Evolutionary conservation across 2,329 filamentous ascomycete species (phyloP), one percentile per base, ranked within the genome.

Genomic region (Leptographium flavum): DNA sequence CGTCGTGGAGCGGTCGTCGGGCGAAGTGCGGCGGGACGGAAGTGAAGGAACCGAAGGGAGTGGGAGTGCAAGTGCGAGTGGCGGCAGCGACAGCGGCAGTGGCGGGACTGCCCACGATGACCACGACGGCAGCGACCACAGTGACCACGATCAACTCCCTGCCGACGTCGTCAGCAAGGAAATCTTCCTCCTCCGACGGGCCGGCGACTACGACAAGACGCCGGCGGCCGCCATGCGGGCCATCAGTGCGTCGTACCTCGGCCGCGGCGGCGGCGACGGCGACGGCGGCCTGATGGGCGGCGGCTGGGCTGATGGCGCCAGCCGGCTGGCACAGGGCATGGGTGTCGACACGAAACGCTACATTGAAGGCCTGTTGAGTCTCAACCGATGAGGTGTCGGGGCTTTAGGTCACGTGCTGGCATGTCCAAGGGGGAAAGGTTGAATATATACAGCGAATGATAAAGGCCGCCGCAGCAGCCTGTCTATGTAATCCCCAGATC

Each of bases 341-440:
- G 83, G 83, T 0, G 71, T 87, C 30, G 83, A 88, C 65, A 85
- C 83, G 27, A 72, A 79, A 59, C 74, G 73, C 57, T 87, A 87
- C 59, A 76, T 87, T 4, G 83, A 87, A 58, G 78, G 77, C 1
- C 58, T 88, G 46, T 63, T 87, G 58, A 84, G 71, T 55, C 58
- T 87, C 56, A 73, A 71, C 57, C 60, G 67, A 31, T 70, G 52
- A 21, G 14, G 11, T 14, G 21, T 25, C 27, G 27, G 5, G 5
- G 13, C 13, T 7, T 11, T 3, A 27, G 25, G 25, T 7, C 8
- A 28, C 27, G 13, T 28, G 2, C 8, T 28, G 13, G 27, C 8
- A 8, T 11, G 13, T 28, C 2, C 8, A 11, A 28, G 27, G 8
- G 8, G 27, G 27, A 28, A 8, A 3, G 27, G 27, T 3, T 28